These are phyloP conservation scores for Herpetomonas tarakana DNA, from an alignment of 208 protist species.

Conservation along the genomic window DNA sequence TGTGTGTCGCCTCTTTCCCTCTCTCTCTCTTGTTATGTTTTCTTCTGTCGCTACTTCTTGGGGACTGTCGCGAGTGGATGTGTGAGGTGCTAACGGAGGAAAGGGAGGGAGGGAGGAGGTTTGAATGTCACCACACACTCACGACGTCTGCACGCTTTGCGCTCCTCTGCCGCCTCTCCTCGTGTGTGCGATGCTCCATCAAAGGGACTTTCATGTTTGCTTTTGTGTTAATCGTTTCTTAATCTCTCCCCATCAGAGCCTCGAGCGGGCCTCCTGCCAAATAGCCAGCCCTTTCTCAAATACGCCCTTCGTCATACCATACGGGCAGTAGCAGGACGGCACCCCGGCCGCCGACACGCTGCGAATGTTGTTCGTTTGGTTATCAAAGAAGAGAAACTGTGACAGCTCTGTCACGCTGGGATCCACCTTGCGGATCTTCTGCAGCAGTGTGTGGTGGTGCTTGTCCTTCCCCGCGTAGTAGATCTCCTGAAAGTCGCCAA, in stretches of 20 bases:
- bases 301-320: constrained; percentile 64
- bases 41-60: neutral
- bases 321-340: constrained; percentile 65
- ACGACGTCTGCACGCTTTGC: too few species aligned
- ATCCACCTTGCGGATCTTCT: constrained; percentile 26
- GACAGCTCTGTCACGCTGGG: constrained; percentile 50
- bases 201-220: too few species aligned
- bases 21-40: constrained; percentile 7
- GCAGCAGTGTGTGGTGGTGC: constrained; percentile 16
- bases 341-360: constrained; percentile 76
- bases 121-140: constrained; percentile 4
- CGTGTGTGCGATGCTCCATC: too few species aligned
- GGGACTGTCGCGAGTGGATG: neutral
- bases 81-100: too few species aligned
- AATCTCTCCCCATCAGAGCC: constrained; percentile 5
- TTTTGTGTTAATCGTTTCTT: constrained; percentile 5
- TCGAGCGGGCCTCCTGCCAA: constrained; percentile 34
- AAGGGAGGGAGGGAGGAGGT: too few species aligned
- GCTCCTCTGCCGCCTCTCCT: too few species aligned
- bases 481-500: constrained; percentile 71
- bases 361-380: constrained; percentile 79
- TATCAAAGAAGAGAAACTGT: constrained; percentile 92
- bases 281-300: constrained; percentile 68
- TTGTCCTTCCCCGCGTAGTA: constrained; percentile 52
- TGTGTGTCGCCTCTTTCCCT: constrained; percentile 5